Conservation (phyloP, 495 filamentous ascomycete genomes). For the Talaromyces proteolyticus region DNA sequence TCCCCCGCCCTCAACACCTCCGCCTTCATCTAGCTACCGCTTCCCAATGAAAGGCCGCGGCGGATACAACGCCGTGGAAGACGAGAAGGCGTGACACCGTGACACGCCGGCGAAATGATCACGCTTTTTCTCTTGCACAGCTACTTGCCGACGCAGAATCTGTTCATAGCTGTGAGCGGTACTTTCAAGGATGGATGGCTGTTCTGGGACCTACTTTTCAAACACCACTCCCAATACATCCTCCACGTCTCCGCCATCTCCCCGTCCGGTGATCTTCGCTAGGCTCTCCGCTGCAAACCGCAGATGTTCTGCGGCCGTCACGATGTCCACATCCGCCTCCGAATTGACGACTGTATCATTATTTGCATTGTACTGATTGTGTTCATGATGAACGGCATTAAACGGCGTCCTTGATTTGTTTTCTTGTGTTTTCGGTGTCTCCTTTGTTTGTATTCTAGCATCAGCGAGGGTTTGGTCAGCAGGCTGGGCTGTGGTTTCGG, state of each 20-base stretch:
- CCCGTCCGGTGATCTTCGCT: slow-evolving; percentile 80
- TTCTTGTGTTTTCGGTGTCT: background rate
- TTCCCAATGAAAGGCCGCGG: slow-evolving; percentile 41
- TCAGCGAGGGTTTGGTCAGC: slow-evolving; percentile 3
- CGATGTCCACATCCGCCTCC: slow-evolving; percentile 64
- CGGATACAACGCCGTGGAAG: slow-evolving; percentile 42
- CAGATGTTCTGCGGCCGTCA: slow-evolving; percentile 86
- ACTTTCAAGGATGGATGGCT: slow-evolving; percentile 1
- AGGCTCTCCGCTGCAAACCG: slow-evolving; percentile 75
- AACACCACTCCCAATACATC: slow-evolving; percentile 96
- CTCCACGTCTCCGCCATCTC: slow-evolving; percentile 87
- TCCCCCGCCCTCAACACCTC: slow-evolving; percentile 2
- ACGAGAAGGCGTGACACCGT: slow-evolving; percentile 7
- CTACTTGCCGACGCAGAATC: slow-evolving; percentile 71
- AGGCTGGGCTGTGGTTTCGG: slow-evolving; percentile 1
- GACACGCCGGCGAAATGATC: slow-evolving; percentile 10
- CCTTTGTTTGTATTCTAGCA: slow-evolving; percentile 1
- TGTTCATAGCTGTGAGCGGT: slow-evolving; percentile 20
- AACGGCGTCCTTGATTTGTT: slow-evolving; percentile 7
- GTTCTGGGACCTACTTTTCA: slow-evolving; percentile 64
- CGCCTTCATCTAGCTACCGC: slow-evolving; percentile 1
- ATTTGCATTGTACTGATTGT: background rate
- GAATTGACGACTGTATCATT: slow-evolving; percentile 21
- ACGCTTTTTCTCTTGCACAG: slow-evolving; percentile 1
- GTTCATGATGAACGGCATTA: slow-evolving; percentile 13